Evolutionary conservation across 2,329 filamentous ascomycete species (phyloP), one percentile per base, ranked within the genome.

Genomic region (Claviceps africana): DNA sequence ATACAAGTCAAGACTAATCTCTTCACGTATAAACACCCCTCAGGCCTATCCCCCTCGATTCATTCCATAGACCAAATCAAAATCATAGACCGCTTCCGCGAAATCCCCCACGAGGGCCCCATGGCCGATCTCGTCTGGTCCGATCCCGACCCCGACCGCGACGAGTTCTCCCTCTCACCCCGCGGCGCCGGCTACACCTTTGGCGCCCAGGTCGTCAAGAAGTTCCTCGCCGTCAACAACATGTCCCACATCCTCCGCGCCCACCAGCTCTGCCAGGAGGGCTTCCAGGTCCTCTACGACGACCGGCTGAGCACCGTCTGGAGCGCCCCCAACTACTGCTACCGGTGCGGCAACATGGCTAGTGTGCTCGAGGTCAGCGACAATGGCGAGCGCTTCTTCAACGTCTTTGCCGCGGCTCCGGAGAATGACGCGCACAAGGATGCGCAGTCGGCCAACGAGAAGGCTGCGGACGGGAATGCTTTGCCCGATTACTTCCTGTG

Each of bases 111-210:
- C 70, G 93, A 98, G 70, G 93, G 93, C 0, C 93, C 93, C 35
- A 98, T 98, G 93, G 93, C 93, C n/a, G 93, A 98, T 67, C 74
- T 98, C 5, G 93, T 98, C 33, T 98, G 93, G 93, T 95, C 89
- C 21, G 93, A 98, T 66, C 93, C 93, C 0, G 93, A 98, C 65
- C 85, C 88, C n/a, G 93, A 98, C 61, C 81, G 90, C 53, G 93
- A 98, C 69, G 93, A 98, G 67, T 98, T 98, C 70, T 94, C 87
- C 7, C 78, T 98, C 17, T 94, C 87, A 8, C 93, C 93, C 2
- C 80, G 93, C 56, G 93, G 93, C 44, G 93, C 93, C 21, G 93
- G 93, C 25, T 98, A 98, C 67, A 97, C 91, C 0, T 98, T 98
- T 65, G 93, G 93, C 52, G 89, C 90, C 7, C 93, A 97, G 67